Evolutionary conservation across 176 grass and related monocot species (phyloP).

Genomic region (Pharus latifolius): DNA sequence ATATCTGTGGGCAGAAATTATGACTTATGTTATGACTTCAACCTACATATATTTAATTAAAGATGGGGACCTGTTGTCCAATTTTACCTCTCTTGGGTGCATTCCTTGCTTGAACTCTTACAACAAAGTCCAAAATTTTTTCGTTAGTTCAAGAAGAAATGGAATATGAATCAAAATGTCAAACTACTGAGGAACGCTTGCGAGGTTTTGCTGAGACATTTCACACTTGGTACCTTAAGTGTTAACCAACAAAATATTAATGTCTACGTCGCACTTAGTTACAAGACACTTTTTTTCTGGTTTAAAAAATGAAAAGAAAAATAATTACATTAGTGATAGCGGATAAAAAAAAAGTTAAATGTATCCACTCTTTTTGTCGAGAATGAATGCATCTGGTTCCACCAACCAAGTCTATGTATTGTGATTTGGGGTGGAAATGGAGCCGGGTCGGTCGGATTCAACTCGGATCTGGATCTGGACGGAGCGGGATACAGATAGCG

Average conservation of each 20-base stretch:
- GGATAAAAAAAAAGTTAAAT: neutral
- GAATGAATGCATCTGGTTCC: too few species aligned
- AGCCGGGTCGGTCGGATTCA: too few species aligned
- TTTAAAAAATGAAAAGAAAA: neutral
- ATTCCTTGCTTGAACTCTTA: neutral
- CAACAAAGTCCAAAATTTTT: neutral
- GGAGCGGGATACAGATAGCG: too few species aligned
- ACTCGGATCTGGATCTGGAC: too few species aligned
- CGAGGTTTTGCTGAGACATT: too few species aligned
- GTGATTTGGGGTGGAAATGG: too few species aligned
- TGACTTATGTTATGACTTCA: slow-evolving; percentile 13
- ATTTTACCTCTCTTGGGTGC: neutral
- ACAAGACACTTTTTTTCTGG: slow-evolving; percentile 12
- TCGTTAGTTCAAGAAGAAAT: neutral
- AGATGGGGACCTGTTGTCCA: neutral
- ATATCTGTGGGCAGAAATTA: neutral
- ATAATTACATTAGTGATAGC: neutral
- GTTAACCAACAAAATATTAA: neutral
- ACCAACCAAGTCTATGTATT: too few species aligned
- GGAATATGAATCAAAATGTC: neutral
- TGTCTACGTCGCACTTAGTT: slow-evolving; percentile 20
- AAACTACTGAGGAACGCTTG: neutral
- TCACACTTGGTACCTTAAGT: neutral
- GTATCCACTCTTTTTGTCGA: neutral
- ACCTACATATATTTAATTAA: too few species aligned